Evolutionary conservation across 768 basidiomycete genomes (phyloP).

Genomic region (Agaricus sinodeliciosus): DNA sequence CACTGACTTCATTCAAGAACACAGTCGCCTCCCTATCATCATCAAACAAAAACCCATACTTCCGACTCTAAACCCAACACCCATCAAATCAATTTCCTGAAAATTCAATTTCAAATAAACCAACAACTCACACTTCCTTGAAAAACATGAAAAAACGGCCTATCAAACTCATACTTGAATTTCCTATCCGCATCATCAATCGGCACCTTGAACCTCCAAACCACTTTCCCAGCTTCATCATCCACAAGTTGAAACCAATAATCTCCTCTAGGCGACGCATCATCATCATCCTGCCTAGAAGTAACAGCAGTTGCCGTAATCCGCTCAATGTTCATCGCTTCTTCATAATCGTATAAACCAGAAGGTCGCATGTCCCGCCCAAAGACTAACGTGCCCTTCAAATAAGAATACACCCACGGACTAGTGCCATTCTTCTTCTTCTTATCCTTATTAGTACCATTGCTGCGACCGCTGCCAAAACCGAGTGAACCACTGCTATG

Average conservation of each 20-base stretch:
- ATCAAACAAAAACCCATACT: slow-evolving; percentile 46
- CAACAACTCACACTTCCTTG: slow-evolving; percentile 64
- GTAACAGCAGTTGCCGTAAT: not conserved
- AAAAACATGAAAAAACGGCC: slow-evolving; percentile 91
- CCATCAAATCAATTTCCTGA: slow-evolving; percentile 42
- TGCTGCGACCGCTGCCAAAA: not conserved
- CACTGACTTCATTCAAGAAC: slow-evolving; percentile 33
- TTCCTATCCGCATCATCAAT: slow-evolving; percentile 17
- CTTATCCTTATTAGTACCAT: not conserved
- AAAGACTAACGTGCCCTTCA: slow-evolving; percentile 56
- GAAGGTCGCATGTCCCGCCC: slow-evolving; percentile 25
- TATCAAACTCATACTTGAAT: slow-evolving; percentile 73
- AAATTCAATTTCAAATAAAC: not conserved
- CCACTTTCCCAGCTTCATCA: slow-evolving; percentile 45
- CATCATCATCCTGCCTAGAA: not conserved
- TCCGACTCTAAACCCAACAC: slow-evolving; percentile 35
- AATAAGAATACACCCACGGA: slow-evolving; percentile 55
- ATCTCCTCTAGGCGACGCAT: slow-evolving; percentile 7
- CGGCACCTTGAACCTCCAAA: slow-evolving; percentile 66
- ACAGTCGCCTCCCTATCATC: slow-evolving; percentile 40
- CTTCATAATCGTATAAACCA: slow-evolving; percentile 18
- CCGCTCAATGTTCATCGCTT: not conserved
- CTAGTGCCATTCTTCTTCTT: slow-evolving; percentile 23
- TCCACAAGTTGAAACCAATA: slow-evolving; percentile 67
- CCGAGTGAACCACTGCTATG: not conserved